Evolutionary conservation across 805 yeast species (phyloP).

Genomic region (Barnettozyma vustinii): DNA sequence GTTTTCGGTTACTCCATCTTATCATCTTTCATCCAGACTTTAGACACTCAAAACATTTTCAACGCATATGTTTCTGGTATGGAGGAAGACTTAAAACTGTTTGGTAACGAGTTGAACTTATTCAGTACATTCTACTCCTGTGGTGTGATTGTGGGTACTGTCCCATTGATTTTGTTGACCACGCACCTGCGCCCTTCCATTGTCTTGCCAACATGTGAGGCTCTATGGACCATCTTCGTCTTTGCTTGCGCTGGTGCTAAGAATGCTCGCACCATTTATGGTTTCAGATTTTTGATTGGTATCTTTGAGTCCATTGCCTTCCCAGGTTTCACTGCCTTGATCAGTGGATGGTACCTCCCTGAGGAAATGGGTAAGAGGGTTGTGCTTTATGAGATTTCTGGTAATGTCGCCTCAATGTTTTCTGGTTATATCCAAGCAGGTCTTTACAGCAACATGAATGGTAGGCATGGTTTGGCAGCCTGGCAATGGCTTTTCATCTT

Average conservation of each 20-base stretch:
- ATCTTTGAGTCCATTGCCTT: conserved; percentile 39
- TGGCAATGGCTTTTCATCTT: conserved; percentile 44
- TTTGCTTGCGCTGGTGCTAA: conserved; percentile 38
- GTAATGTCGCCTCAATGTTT: conserved; percentile 42
- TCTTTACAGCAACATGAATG: conserved; percentile 33
- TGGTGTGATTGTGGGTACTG: conserved; percentile 53
- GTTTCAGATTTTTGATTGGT: conserved; percentile 43
- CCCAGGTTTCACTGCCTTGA: conserved; percentile 34
- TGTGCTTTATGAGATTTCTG: conserved; percentile 38
- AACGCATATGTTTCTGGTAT: conserved; percentile 67
- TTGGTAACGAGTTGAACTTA: conserved; percentile 55
- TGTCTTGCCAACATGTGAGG: conserved; percentile 41
- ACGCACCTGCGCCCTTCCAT: conserved; percentile 41
- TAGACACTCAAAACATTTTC: conserved; percentile 54
- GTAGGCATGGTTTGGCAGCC: conserved; percentile 35
- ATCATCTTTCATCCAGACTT: conserved; percentile 59
- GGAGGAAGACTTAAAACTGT: conserved; percentile 47
- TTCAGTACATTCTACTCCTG: conserved; percentile 52
- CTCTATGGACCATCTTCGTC: conserved; percentile 60
- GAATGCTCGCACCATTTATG: conserved; percentile 35
- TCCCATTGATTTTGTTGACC: conserved; percentile 47
- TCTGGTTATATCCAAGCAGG: conserved; percentile 47
- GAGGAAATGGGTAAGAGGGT: conserved; percentile 41
- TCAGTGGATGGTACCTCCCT: conserved; percentile 37
- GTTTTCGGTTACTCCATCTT: conserved; percentile 49